phyloP scores from a whole-genome alignment of 805 yeast species.

The Maudiozyma serrabonitensis region DNA sequence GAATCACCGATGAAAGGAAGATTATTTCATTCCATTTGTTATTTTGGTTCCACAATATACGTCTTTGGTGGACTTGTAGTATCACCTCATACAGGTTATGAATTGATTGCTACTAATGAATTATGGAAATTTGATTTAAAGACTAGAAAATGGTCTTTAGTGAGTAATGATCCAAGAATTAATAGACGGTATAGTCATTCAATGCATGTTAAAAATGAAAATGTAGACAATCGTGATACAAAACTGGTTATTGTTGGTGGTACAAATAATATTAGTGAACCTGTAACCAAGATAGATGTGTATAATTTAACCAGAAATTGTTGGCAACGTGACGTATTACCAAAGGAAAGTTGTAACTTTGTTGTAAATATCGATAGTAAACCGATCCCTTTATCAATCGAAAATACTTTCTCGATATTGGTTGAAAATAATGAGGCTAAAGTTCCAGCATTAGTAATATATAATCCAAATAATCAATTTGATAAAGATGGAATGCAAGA shows the following conservation, averaged over 20 bases:
- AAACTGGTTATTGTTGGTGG: constrained; percentile 27
- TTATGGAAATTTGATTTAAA: constrained; percentile 59
- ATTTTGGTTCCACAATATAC: constrained; percentile 41
- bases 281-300: constrained; percentile 21
- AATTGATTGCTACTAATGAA: constrained; percentile 45
- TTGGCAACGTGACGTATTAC: constrained; percentile 19
- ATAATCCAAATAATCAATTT: constrained; percentile 9
- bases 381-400: constrained; percentile 10
- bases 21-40: constrained; percentile 49
- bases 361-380: constrained; percentile 17
- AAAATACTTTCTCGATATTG: constrained; percentile 19
- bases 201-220: constrained; percentile 30
- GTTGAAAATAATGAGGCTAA: constrained; percentile 23
- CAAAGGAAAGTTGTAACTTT: constrained; percentile 7
- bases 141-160: constrained; percentile 42
- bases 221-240: constrained; percentile 21
- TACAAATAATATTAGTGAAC: constrained; percentile 21
- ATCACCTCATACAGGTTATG: constrained; percentile 28
- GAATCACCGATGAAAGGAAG: constrained; percentile 27
- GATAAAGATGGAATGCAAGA: background rate
- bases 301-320: constrained; percentile 19
- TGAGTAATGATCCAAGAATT: constrained; percentile 33
- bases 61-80: constrained; percentile 58
- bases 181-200: constrained; percentile 43
- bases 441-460: constrained; percentile 20